Conservation (phyloP, 176 grass and related monocot genomes). For the Juncus effusus region DNA sequence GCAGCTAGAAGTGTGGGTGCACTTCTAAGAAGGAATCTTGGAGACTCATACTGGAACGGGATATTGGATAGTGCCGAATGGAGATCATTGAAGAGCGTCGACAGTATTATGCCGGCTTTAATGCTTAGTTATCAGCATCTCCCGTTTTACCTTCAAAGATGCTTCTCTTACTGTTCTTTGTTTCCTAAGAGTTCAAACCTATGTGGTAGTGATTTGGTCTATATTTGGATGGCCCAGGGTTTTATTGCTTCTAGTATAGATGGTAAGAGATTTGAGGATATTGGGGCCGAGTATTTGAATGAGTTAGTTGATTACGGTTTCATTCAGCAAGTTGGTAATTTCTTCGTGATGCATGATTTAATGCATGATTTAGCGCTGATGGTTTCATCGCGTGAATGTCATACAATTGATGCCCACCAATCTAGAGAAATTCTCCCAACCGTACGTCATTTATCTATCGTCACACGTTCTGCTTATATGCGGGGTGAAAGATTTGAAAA, state of each 20-base stretch:
- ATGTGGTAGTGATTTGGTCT: conserved; percentile 23
- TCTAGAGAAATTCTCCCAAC: neutral
- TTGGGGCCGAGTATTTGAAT: conserved; percentile 34
- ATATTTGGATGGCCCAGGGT: conserved; percentile 39
- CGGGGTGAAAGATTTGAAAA: too few species aligned
- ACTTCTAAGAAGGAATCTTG: conserved; percentile 4
- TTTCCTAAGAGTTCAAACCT: conserved; percentile 27
- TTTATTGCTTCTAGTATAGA: conserved; percentile 2
- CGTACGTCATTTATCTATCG: conserved; percentile 18
- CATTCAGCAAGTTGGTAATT: conserved; percentile 12
- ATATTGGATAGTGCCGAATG: conserved; percentile 28
- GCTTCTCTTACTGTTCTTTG: too few species aligned
- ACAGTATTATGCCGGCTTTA: conserved; percentile 22
- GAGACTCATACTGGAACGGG: conserved; percentile 3
- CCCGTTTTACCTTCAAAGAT: too few species aligned
- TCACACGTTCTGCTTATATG: too few species aligned
- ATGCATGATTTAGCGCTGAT: conserved; percentile 24
- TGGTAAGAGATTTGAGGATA: conserved; percentile 28
- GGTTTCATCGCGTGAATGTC: conserved; percentile 29
- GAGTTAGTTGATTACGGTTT: conserved; percentile 32
- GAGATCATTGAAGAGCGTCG: neutral
- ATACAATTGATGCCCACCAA: conserved; percentile 20
- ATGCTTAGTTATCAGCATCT: too few species aligned
- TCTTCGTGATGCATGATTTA: too few species aligned
- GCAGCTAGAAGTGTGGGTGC: conserved; percentile 35